Percentiles rank a stretch among this genome's conserved stretches.
These are phyloP conservation scores for Pulveroboletus sp. DNA, from an alignment of 768 basidiomycete genomes.

Conservation along the genomic window DNA sequence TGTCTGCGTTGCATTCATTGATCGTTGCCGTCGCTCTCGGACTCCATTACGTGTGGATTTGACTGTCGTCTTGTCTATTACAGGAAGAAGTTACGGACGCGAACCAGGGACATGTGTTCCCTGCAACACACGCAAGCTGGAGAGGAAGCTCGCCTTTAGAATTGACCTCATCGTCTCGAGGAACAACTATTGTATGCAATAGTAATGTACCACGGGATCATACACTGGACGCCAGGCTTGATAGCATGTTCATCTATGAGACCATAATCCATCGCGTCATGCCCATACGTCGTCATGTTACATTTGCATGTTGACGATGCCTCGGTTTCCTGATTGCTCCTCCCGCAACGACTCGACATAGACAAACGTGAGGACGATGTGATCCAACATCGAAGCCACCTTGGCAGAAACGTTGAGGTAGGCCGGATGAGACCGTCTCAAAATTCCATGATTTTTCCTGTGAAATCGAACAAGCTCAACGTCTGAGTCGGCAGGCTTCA, in stretches of 20 bases:
- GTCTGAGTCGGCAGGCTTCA: slow-evolving; percentile 16
- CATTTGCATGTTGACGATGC: neutral
- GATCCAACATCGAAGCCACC: slow-evolving; percentile 20
- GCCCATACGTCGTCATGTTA: neutral
- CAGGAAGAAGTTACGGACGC: neutral
- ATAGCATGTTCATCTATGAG: too few species aligned
- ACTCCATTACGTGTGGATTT: too few species aligned
- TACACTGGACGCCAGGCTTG: too few species aligned
- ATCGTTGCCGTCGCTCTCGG: too few species aligned
- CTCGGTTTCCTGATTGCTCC: neutral
- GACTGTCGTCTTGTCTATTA: too few species aligned
- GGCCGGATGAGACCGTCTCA: slow-evolving; percentile 15
- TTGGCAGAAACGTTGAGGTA: slow-evolving; percentile 21
- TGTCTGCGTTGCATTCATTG: neutral
- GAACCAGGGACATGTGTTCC: too few species aligned
- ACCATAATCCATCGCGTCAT: neutral
- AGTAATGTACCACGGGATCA: too few species aligned
- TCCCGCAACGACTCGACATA: slow-evolving; percentile 19
- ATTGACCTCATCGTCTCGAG: neutral
- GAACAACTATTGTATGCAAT: neutral
- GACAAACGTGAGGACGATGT: slow-evolving; percentile 25
- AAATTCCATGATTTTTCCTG: slow-evolving; percentile 20
- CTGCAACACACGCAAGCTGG: too few species aligned
- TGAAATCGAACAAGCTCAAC: slow-evolving; percentile 22
- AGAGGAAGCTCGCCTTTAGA: neutral